Percentiles rank a stretch among this genome's conserved stretches.
These are phyloP conservation scores for Pythium guiyangense DNA, from an alignment of 352 stramenopile species.

Conservation along the genomic window DNA sequence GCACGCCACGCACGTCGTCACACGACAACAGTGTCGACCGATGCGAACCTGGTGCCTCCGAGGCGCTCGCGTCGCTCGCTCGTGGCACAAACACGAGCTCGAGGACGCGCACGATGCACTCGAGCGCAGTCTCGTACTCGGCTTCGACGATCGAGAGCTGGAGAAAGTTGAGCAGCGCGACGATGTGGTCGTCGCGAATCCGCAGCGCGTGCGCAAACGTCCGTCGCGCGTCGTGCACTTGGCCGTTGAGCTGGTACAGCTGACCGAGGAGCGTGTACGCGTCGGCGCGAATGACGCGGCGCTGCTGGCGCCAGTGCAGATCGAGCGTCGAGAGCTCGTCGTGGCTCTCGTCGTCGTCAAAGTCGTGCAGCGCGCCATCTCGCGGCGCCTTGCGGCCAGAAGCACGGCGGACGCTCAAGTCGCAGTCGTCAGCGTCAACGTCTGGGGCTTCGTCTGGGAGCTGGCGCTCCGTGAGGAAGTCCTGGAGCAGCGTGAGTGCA, in stretches of 20 bases:
- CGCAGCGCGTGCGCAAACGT: conserved; percentile 27
- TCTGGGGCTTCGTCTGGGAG: conserved; percentile 17
- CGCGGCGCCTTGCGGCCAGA: background rate
- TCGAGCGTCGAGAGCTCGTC: conserved; percentile 9
- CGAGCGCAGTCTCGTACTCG: conserved; percentile 37
- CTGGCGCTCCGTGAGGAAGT: conserved; percentile 32
- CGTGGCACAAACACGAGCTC: conserved; percentile 15
- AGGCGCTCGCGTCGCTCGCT: background rate
- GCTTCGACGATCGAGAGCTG: conserved; percentile 27
- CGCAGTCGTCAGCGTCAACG: background rate
- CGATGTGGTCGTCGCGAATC: conserved; percentile 29
- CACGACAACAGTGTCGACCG: background rate
- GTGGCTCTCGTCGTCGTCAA: conserved; percentile 18
- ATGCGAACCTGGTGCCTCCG: too few relatives aligned
- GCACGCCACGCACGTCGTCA: conserved; percentile 10
- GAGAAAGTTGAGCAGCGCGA: conserved; percentile 43
- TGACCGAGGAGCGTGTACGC: conserved; percentile 28
- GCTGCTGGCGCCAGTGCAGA: conserved; percentile 25
- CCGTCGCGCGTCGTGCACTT: conserved; percentile 17
- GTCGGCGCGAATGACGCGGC: conserved; percentile 34
- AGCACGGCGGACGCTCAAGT: too few relatives aligned
- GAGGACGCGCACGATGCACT: conserved; percentile 27
- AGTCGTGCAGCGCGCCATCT: background rate
- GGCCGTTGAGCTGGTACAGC: conserved; percentile 33
- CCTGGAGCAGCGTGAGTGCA: conserved; percentile 24